Evolutionary conservation across 1,139 yeast genomes (phyloP), one percentile per base, ranked within the genome.

Genomic region (Suhomyces bribrorum): DNA sequence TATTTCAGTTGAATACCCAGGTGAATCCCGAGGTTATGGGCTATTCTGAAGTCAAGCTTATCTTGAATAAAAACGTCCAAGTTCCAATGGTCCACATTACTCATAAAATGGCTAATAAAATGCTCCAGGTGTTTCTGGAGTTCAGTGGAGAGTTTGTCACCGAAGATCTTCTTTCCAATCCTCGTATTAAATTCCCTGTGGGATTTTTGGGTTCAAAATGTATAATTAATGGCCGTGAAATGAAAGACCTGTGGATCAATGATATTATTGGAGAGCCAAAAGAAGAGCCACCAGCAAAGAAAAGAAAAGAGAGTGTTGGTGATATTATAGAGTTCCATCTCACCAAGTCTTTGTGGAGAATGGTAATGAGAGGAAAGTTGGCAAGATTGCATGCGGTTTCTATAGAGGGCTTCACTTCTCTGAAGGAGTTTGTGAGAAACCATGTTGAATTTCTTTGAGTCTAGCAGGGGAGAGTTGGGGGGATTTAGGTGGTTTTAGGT

Each of bases 1-100:
- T 82, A 1, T 56, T 86, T 29, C 89, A 86, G 54, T 58, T 83
- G 11, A 72, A 73, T 34, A 49, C 64, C 26, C 30, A 41, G 7
- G 45, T 41, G 22, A 46, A 44, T 17, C 36, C 44, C 13, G 40
- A 34, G 5, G 7, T 23, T 17, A 11, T 17, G 17, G 50, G 50
- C 25, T 45, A 45, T 20, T 52, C 62, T 2, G 66, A 62, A 20
- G 58, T 62, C 4, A 62, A 54, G 45, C 54, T 70, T 16, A 48
- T 65, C 4, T 43, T 70, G 14, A 66, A 69, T 38, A 61, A 59
- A 31, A 40, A 49, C 2, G 44, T 56, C 2, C 55, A 58, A 11
- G 38, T 68, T 3, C 53, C 63, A 2, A 52, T 60, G 8, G 50
- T 64, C 2, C 59, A 57, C 26, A 49, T 69, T 29, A 50, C 62